Evolutionary conservation across 345 rosid species (phyloP), one percentile per base, ranked within the genome.

Genomic region (Citrus glauca): DNA sequence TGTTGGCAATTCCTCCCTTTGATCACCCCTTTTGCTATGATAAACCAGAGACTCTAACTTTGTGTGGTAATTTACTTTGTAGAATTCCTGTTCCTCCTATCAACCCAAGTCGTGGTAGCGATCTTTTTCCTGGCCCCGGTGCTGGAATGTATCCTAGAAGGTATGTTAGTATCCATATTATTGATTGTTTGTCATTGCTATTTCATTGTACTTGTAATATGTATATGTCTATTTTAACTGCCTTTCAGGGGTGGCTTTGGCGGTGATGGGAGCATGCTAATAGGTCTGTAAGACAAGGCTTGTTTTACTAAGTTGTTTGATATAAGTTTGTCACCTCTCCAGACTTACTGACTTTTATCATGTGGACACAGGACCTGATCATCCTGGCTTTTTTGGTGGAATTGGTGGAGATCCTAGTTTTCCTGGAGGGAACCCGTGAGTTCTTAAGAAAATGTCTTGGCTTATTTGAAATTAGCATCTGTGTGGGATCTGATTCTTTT

Each of bases 101-200:
- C 73, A 65, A 74, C 81, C 84, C 91, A 0, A n/a, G 80, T 68
- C 86, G 86, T 61, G 82, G 73, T 78, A 73, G 88, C 38, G 97
- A 96, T 86, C 74, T 86, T 45, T 59, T 71, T 77, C 99, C 99
- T 64, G 95, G 97, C 40, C 85, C 89, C 75, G 89, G 86, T 84
- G 94, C 97, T 79, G 99, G 99, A 85, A 69, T 84, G 71, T 92
- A 88, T 75, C 98, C 99, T 24, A 66, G 70, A 55, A 89, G 97
- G 97, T 93, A 72, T 27, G 25, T 70, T 14, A 13, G 30, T 5
- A 24, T 33, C 30, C 40, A 69, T 66, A 57, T 38, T 20, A 11
- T 63, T 79, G 2, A 38, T 50, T 55, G 6, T 33, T 50, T 20
- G 24, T 64, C 32, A 57, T 56, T 69, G 37, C 28, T 25, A 25